Conservation (phyloP, 2,329 filamentous ascomycete genomes). For the Chaetomium sp. region DNA sequence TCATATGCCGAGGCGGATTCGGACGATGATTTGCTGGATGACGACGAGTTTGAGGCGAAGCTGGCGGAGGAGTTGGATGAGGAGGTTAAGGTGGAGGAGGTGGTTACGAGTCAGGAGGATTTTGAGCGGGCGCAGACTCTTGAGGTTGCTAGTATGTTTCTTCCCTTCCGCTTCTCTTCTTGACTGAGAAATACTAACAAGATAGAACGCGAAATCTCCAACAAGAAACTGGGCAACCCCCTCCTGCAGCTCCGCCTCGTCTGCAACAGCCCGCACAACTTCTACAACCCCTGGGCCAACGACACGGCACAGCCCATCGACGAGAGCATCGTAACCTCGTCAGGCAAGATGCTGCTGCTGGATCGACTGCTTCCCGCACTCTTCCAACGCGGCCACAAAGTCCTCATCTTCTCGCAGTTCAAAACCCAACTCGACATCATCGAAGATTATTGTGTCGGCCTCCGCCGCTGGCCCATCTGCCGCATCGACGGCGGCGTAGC, state of each 20-base stretch:
- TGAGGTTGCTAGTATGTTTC: slow-evolving; percentile 63
- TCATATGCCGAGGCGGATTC: slow-evolving; percentile 52
- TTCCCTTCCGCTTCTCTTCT: neutral
- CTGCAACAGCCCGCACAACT: slow-evolving; percentile 93
- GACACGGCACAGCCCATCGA: slow-evolving; percentile 58
- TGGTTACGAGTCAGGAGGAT: slow-evolving; percentile 49
- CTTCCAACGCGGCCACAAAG: slow-evolving; percentile 71
- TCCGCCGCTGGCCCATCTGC: slow-evolving; percentile 74
- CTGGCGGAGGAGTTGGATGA: slow-evolving; percentile 57
- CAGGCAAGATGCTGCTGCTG: slow-evolving; percentile 91
- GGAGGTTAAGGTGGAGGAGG: slow-evolving; percentile 32
- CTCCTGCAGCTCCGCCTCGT: slow-evolving; percentile 86
- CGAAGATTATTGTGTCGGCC: slow-evolving; percentile 72
- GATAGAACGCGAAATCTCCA: slow-evolving; percentile 71
- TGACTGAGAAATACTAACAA: slow-evolving; percentile 25
- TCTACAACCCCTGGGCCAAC: slow-evolving; percentile 81
- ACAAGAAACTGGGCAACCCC: slow-evolving; percentile 89
- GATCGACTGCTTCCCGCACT: slow-evolving; percentile 76
- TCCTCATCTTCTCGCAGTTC: slow-evolving; percentile 95
- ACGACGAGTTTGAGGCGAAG: slow-evolving; percentile 76
- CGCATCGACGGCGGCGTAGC: slow-evolving; percentile 86
- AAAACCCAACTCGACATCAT: slow-evolving; percentile 89
- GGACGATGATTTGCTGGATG: slow-evolving; percentile 61
- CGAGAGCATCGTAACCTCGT: slow-evolving; percentile 75
- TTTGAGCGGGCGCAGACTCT: slow-evolving; percentile 60